Conservation (phyloP, 106 monocot genomes). For the Cymbidium sinense region DNA sequence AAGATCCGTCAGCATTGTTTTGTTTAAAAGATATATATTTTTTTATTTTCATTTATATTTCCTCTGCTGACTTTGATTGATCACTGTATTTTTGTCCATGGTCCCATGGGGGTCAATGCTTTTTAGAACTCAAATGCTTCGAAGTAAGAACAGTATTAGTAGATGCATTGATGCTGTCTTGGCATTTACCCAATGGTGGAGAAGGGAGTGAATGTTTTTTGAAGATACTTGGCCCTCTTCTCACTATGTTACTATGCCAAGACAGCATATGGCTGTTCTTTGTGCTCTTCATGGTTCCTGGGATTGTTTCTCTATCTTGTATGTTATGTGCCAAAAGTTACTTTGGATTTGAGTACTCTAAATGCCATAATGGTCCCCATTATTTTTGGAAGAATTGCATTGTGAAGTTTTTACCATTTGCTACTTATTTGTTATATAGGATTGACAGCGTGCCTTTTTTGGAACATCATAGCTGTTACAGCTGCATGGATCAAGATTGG, state of each 20-base stretch:
- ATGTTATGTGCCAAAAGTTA: background rate
- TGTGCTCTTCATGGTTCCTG: background rate
- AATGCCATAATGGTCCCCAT: background rate
- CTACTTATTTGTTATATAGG: constrained; percentile 26
- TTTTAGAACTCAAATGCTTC: too few relatives aligned
- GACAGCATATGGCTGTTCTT: background rate
- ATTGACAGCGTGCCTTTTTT: constrained; percentile 42
- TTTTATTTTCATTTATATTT: background rate
- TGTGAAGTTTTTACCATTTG: background rate
- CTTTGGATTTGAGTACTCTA: background rate
- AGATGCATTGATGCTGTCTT: too few relatives aligned
- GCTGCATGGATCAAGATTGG: constrained; percentile 62
- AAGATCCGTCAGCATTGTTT: background rate
- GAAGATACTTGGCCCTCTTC: too few relatives aligned
- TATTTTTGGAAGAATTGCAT: background rate
- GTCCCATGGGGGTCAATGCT: too few relatives aligned
- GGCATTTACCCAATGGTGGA: too few relatives aligned
- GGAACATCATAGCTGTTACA: constrained; percentile 69
- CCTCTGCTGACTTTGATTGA: background rate
- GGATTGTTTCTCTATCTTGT: background rate
- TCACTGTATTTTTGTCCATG: too few relatives aligned
- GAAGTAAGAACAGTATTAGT: too few relatives aligned
- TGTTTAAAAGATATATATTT: background rate
- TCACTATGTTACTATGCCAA: too few relatives aligned
- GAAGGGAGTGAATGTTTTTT: too few relatives aligned